Percentiles rank a stretch among this genome's conserved stretches.
Conservation (phyloP, 2,329 filamentous ascomycete genomes). For the Fusarium sp. region DNA sequence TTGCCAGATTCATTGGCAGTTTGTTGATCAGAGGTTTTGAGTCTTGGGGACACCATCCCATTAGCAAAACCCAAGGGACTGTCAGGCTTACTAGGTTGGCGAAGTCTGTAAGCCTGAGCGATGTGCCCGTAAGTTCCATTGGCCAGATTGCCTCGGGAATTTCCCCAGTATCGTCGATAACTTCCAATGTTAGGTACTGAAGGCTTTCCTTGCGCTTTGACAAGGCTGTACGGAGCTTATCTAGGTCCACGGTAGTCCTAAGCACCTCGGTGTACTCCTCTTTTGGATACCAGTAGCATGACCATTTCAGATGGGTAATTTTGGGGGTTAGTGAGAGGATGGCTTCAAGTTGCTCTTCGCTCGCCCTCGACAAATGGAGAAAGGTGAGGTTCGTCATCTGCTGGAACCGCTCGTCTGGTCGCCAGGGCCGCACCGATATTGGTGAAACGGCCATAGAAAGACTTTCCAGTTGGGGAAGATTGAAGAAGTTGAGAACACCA, state of each 20-base stretch:
- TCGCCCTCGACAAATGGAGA: not conserved
- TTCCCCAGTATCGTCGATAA: too few species aligned
- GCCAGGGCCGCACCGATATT: not conserved
- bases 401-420: rapidly evolving
- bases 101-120: not conserved
- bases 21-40: not conserved
- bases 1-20: not conserved
- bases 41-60: not conserved
- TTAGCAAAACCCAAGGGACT: not conserved
- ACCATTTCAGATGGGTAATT: not conserved
- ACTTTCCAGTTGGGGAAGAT: not conserved
- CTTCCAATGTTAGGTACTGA: not conserved
- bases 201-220: not conserved
- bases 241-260: not conserved
- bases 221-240: not conserved
- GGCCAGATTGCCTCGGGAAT: not conserved
- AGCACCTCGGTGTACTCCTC: not conserved
- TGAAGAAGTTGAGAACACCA: not conserved
- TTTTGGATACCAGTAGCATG: not conserved
- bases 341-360: not conserved
- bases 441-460: not conserved
- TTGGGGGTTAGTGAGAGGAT: not conserved
- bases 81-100: not conserved
- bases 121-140: not conserved
- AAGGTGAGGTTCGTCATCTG: not conserved